Conservation (phyloP, 2,329 filamentous ascomycete species). For the Shiraia bambusicola region DNA sequence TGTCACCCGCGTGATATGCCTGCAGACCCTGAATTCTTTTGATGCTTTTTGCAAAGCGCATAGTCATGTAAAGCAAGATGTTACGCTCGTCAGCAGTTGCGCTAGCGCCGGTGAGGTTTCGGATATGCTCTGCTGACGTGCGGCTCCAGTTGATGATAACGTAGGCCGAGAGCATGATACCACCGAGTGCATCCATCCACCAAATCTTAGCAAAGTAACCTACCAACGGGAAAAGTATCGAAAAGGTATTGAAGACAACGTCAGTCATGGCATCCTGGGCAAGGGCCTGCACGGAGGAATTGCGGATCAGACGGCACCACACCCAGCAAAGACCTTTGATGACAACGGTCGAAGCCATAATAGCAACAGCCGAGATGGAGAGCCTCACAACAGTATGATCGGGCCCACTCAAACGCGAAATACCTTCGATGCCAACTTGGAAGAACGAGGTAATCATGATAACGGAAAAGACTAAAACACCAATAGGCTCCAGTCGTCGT, state of each 20-base stretch:
- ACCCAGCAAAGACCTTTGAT: conserved; percentile 83
- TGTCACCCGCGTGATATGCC: conserved; percentile 83
- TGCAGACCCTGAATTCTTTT: conserved; percentile 81
- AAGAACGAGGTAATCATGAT: conserved; percentile 86
- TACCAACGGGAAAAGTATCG: conserved; percentile 81
- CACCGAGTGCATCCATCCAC: conserved; percentile 82
- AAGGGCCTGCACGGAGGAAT: conserved; percentile 81
- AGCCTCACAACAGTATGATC: conserved; percentile 73
- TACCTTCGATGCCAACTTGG: conserved; percentile 72
- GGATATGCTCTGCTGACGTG: conserved; percentile 74
- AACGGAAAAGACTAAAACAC: conserved; percentile 76
- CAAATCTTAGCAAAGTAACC: conserved; percentile 75
- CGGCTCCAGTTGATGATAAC: conserved; percentile 79
- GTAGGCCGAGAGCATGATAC: conserved; percentile 73
- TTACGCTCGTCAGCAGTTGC: conserved; percentile 81
- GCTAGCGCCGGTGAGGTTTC: conserved; percentile 76
- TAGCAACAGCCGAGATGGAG: conserved; percentile 68
- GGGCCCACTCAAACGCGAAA: conserved; percentile 61
- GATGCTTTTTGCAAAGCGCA: conserved; percentile 89
- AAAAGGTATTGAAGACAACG: conserved; percentile 88
- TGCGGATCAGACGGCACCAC: conserved; percentile 83
- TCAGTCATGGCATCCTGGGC: conserved; percentile 69
- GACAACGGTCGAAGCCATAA: conserved; percentile 79
- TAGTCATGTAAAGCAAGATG: conserved; percentile 83
- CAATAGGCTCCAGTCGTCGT: conserved; percentile 73